A percentile compares a stretch with the other conserved stretches of the same genome.
These are phyloP conservation scores for Lipomyces japonicus DNA, from an alignment of 805 yeast species.

Conservation along the genomic window DNA sequence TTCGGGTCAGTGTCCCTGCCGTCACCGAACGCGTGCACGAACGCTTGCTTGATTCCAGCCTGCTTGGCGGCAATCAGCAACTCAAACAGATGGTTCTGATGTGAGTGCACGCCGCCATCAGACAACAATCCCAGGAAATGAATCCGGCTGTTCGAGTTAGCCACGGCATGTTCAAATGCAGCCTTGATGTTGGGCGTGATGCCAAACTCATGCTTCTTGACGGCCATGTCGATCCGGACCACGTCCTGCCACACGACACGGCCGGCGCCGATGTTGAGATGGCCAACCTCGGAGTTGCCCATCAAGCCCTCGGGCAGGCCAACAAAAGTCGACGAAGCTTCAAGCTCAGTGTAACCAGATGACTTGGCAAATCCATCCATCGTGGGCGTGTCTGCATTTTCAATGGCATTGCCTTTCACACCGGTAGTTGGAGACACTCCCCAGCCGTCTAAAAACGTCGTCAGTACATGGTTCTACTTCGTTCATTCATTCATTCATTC, in stretches of 20 bases:
- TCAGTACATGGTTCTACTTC: not conserved
- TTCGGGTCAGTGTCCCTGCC: conserved; percentile 32
- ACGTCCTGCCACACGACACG: conserved; percentile 33
- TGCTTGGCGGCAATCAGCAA: conserved; percentile 26
- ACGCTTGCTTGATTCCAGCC: conserved; percentile 22
- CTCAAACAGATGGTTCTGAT: conserved; percentile 30
- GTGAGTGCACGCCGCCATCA: conserved; percentile 32
- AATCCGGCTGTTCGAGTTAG: conserved; percentile 21
- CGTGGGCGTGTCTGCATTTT: conserved; percentile 27
- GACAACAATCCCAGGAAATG: conserved; percentile 27
- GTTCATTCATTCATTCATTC: not conserved
- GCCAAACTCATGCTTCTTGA: conserved; percentile 25
- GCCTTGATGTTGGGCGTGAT: conserved; percentile 14
- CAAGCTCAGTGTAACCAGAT: conserved; percentile 27
- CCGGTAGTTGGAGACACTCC: conserved; percentile 24
- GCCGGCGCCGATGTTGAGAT: conserved; percentile 31
- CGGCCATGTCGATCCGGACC: conserved; percentile 30
- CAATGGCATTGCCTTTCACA: conserved; percentile 28
- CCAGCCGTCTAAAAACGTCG: conserved; percentile 24
- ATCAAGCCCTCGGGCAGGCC: conserved; percentile 32
- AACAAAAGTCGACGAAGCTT: conserved; percentile 28
- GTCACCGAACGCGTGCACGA: conserved; percentile 30
- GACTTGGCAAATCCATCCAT: conserved; percentile 22
- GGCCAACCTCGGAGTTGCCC: conserved; percentile 32
- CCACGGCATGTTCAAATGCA: conserved; percentile 25